A percentile compares a stretch with the other conserved stretches of the same genome.
Conservation (phyloP, 495 filamentous ascomycete species). For the Xylaria nigripes region DNA sequence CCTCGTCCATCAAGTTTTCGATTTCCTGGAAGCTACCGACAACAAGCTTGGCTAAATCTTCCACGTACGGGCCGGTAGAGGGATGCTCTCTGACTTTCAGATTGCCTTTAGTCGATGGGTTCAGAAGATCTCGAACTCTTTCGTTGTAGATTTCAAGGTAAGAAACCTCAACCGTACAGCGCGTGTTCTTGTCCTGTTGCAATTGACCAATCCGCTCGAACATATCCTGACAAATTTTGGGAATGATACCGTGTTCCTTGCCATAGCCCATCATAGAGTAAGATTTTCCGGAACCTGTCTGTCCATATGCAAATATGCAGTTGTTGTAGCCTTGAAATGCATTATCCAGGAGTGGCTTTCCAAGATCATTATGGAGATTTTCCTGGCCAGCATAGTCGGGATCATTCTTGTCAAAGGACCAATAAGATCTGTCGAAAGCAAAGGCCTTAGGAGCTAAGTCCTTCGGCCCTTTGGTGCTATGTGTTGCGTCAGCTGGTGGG, state of each 20-base stretch:
- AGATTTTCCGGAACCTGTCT: slow-evolving; percentile 96
- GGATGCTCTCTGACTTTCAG: slow-evolving; percentile 96
- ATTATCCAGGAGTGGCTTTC: slow-evolving; percentile 89
- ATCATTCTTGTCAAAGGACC: slow-evolving; percentile 84
- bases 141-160: slow-evolving; percentile 99
- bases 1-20: slow-evolving; percentile 97
- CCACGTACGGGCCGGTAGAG: slow-evolving; percentile 93
- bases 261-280: slow-evolving; percentile 99
- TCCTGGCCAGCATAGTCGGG: slow-evolving; percentile 84
- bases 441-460: slow-evolving; percentile 76
- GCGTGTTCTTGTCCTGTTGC: slow-evolving; percentile 68
- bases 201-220: slow-evolving; percentile 73
- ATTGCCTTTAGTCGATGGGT: slow-evolving; percentile 93
- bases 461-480: slow-evolving; percentile 56
- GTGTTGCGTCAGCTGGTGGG: slow-evolving; percentile 55
- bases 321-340: slow-evolving; percentile 99
- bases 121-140: slow-evolving; percentile 89
- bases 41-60: slow-evolving; percentile 94
- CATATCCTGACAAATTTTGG: slow-evolving; percentile 97
- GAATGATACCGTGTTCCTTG: slow-evolving; percentile 91
- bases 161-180: slow-evolving; percentile 93
- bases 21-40: slow-evolving; percentile 95
- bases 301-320: slow-evolving; percentile 99
- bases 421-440: slow-evolving; percentile 95
- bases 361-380: slow-evolving; percentile 79